Evolutionary conservation across 345 rosid species (phyloP), one percentile per base, ranked within the genome.

Genomic region (Arabis alpina): DNA sequence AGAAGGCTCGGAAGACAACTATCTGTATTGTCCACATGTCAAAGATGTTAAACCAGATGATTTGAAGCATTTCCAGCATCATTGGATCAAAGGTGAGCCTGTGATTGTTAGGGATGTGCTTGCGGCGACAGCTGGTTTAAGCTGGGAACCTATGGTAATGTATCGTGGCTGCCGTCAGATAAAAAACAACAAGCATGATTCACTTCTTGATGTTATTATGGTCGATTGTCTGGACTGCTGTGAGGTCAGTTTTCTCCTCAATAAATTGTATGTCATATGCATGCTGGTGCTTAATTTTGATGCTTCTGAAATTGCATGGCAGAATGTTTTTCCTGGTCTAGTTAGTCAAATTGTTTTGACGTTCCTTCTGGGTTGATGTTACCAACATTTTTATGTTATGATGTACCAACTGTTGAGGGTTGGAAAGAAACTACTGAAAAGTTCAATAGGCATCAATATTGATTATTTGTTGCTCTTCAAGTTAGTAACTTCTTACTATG

Each of bases 131-230:
- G 65, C 80, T 71, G 90, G 96, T 24, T 74, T 93, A 66, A 92
- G 95, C 67, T 92, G 93, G 98, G 91, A 87, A 47, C 98, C 97
- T 34, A 66, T 80, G 84, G 95, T 92, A 55, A 87, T 88, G 92
- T 82, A 82, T 83, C 91, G 96, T 44, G 93, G 87, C 43, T 81
- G 82, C 65, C 83, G 91, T 36, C 87, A 83, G 81, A 51, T 61
- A 30, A 71, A 7, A 52, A 75, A 76, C 56, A 34, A 12, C 14
- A 84, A 79, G 37, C 83, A 82, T 59, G 80, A 10, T 4, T 40
- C 30, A 15, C 85, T 77, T 37, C 73, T 76, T 42, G 72, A 81
- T 32, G 91, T 85, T 45, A 70, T 64, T 23, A 85, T 88, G 11
- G 61, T 87, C 74, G 86, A 90, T 49, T 90, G 93, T 80, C 77